These are phyloP conservation scores for Calonectria montana DNA, from an alignment of 2,329 filamentous ascomycete genomes.

Conservation along the genomic window DNA sequence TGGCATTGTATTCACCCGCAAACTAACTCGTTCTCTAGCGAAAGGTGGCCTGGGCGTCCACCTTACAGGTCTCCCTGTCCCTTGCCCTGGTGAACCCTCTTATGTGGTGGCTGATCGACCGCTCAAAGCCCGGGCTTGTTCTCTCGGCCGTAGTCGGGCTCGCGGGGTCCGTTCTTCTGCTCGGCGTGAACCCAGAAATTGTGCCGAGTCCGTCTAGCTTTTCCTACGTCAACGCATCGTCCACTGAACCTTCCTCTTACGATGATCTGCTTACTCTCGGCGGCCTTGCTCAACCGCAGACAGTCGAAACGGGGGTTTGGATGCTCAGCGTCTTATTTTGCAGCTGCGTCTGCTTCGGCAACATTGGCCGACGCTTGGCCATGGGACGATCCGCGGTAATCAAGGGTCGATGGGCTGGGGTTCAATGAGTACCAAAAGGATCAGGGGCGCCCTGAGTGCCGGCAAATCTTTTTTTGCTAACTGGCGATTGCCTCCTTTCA, in stretches of 20 bases:
- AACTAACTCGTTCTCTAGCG: constrained; percentile 65
- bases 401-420: constrained; percentile 60
- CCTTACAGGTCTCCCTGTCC: constrained; percentile 90
- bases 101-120: constrained; percentile 96
- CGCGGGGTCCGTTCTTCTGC: constrained; percentile 77
- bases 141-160: constrained; percentile 81
- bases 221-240: constrained; percentile 37
- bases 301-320: constrained; percentile 83
- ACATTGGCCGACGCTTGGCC: constrained; percentile 87
- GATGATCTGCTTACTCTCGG: constrained; percentile 49
- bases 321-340: constrained; percentile 94
- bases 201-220: constrained; percentile 73
- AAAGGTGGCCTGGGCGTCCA: constrained; percentile 92
- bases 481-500: neutral
- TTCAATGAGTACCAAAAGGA: constrained; percentile 45
- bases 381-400: constrained; percentile 56
- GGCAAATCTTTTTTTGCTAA: neutral
- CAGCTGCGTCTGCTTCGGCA: constrained; percentile 95
- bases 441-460: neutral
- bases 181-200: constrained; percentile 81
- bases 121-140: constrained; percentile 85
- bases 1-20: neutral
- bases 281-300: constrained; percentile 70
- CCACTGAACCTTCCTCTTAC: constrained; percentile 22
- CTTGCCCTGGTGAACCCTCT: constrained; percentile 92